Percentiles rank a stretch among this genome's conserved stretches.
These are phyloP conservation scores for Penicillium subrubescens DNA, from an alignment of 495 filamentous ascomycete species.

Conservation along the genomic window DNA sequence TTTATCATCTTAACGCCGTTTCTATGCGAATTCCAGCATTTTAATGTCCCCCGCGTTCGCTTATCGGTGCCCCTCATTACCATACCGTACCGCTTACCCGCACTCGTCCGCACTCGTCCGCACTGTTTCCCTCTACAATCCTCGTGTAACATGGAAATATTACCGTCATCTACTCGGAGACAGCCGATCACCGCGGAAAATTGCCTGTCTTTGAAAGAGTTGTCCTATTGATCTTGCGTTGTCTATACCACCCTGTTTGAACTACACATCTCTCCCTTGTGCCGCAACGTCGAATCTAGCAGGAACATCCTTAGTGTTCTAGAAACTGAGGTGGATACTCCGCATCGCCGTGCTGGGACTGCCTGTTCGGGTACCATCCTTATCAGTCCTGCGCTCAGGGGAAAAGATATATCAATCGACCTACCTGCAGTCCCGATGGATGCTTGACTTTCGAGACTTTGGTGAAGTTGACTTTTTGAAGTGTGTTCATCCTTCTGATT, in stretches of 20 bases:
- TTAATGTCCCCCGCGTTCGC: neutral
- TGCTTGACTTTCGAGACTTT: neutral
- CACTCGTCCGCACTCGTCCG: conserved; percentile 6
- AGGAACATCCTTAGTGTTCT: conserved; percentile 15
- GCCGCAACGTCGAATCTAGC: conserved; percentile 11
- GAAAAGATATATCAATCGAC: conserved; percentile 18
- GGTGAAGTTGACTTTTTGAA: neutral
- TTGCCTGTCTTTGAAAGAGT: neutral
- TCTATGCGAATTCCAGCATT: neutral
- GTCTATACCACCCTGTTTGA: neutral
- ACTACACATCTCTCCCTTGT: neutral
- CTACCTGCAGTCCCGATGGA: conserved; percentile 6
- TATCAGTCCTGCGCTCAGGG: neutral
- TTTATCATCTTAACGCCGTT: neutral
- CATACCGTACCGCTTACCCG: conserved; percentile 7
- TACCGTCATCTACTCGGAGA: conserved; percentile 1
- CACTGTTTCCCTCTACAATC: no score
- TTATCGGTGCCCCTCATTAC: conserved; percentile 15
- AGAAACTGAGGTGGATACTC: neutral
- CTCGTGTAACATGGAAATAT: neutral
- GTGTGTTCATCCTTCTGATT: neutral
- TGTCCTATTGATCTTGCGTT: neutral
- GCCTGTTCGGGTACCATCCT: neutral
- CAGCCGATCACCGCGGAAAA: conserved; percentile 10
- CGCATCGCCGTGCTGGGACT: conserved; percentile 5